phyloP scores from a whole-genome alignment of 164 flowering plant species.

The Magnolia sinica region DNA sequence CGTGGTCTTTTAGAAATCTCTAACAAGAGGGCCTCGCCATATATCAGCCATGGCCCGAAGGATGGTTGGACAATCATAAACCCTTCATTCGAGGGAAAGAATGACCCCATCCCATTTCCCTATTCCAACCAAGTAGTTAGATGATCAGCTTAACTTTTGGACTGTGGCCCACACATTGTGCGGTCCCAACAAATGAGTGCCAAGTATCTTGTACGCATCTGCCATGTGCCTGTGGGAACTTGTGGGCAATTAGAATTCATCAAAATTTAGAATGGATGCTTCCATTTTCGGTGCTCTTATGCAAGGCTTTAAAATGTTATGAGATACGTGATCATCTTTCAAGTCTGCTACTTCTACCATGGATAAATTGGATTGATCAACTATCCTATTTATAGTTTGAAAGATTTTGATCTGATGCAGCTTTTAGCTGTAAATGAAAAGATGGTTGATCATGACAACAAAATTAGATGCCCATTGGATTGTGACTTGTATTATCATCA shows the following conservation, averaged over 20 bases:
- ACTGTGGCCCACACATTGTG: background rate
- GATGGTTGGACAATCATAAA: background rate
- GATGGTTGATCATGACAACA: background rate
- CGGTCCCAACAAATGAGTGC: background rate
- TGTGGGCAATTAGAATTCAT: no score
- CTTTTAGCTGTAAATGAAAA: background rate
- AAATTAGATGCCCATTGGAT: no score
- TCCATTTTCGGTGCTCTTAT: no score
- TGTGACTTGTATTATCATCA: background rate
- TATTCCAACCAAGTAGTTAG: background rate
- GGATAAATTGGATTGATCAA: no score
- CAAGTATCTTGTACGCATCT: background rate
- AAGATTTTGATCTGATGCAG: background rate
- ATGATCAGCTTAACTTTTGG: background rate
- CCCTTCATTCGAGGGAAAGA: background rate
- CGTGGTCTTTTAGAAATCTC: no score
- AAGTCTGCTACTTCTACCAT: no score
- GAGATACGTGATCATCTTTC: no score
- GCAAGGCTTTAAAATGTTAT: no score
- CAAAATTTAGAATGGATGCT: no score
- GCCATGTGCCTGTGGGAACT: background rate
- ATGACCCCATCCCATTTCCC: background rate
- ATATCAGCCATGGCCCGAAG: background rate
- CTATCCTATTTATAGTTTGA: background rate
- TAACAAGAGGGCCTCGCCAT: background rate